Base-by-base conservation (phyloP, 306 rosid genomes). In the Sphenostylis stenocarpa region DNA sequence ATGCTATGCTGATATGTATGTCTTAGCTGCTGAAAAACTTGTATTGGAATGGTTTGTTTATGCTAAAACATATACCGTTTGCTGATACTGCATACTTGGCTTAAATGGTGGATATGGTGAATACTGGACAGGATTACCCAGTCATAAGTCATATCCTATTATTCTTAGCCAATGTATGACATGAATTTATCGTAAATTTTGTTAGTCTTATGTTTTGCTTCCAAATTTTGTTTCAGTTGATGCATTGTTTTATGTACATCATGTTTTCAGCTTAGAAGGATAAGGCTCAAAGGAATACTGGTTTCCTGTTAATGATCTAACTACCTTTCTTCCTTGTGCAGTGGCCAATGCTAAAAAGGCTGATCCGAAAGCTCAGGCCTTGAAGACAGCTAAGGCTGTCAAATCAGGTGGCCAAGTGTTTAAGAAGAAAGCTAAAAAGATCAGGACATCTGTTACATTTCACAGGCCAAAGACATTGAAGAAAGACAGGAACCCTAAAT, bases 361-460 rank as follows among this genome's bases (percentile, higher is more conserved):
- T 52, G 96, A 91, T 84, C 91, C 98, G 7, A 91, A 91, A 74
- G 92, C 93, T 51, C 87, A 90, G 49, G 98, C 98, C 82, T 84
- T 88, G 90, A 93, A 93, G 90, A 57, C 98, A 10, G 97, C 98
- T 53, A 93, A 93, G 90, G 98, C 93, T 61, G 90, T 93, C 43
- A 93, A 93, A 77, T 87, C 96, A 0, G 97, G 98, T 17, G 83
- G 80, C 6, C 84, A 85, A 2, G 76, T 82, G 21, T 73, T 90
- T 12, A 91, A 93, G 87, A 93, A 91, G 93, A 91, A 90, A 81
- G 85, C 89, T 1, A 91, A 88, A 76, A 93, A 93, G 86, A 91
- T 91, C 86, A 76, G 97, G 81, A 93, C 98, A 6, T 61, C 90
- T 0, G 96, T 91, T 83, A 93, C 98, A 34, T 93, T 93, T 73